phyloP scores from a whole-genome alignment of 495 filamentous ascomycete species.

The Hypoxylon rickii region DNA sequence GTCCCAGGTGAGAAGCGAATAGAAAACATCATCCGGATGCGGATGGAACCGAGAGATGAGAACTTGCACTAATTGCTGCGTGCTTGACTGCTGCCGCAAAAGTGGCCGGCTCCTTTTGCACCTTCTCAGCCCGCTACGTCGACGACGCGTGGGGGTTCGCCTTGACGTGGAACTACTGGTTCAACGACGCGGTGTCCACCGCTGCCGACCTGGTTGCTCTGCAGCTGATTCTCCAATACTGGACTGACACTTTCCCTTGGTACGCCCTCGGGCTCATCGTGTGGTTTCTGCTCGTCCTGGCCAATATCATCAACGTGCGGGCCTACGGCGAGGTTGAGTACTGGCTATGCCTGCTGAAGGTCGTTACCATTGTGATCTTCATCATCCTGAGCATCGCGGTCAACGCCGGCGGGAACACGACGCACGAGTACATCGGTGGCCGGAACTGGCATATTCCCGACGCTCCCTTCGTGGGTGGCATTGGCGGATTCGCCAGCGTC shows the following conservation, averaged over 20 bases:
- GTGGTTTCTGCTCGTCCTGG: constrained; percentile 61
- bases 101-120: constrained; percentile 67
- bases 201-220: constrained; percentile 70
- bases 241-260: constrained; percentile 56
- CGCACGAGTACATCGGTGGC: constrained; percentile 63
- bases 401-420: constrained; percentile 61
- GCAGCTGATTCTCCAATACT: constrained; percentile 67
- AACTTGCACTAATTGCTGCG: not conserved
- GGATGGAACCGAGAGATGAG: not conserved
- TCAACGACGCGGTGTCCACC: constrained; percentile 57
- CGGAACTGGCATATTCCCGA: constrained; percentile 58
- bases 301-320: constrained; percentile 65
- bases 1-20: constrained; percentile 55
- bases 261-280: constrained; percentile 69
- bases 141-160: constrained; percentile 69
- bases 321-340: constrained; percentile 72
- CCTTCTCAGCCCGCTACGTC: constrained; percentile 66
- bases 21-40: too few relatives aligned
- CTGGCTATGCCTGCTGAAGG: constrained; percentile 66
- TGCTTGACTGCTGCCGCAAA: not conserved
- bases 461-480: constrained; percentile 35
- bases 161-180: constrained; percentile 62
- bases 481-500: constrained; percentile 33
- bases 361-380: constrained; percentile 66
- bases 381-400: constrained; percentile 61